A percentile compares a stretch with the other conserved stretches of the same genome.
phyloP scores from a whole-genome alignment of 768 basidiomycete genomes.

The Rhodotorula graminis region DNA sequence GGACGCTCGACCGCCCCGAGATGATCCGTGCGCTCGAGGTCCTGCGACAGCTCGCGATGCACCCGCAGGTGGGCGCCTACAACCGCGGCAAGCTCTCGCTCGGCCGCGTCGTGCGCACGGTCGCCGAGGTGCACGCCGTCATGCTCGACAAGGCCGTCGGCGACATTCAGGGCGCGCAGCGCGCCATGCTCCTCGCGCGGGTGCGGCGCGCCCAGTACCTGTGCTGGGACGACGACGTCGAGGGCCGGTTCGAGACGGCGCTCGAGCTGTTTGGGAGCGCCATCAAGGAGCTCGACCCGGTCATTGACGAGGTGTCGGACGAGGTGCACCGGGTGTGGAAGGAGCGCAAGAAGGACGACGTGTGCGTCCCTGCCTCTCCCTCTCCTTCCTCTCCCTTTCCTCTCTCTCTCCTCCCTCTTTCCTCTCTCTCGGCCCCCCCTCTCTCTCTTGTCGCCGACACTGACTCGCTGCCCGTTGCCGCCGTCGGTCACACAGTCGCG shows the following conservation, averaged over 20 bases:
- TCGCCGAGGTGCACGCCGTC: constrained; percentile 35
- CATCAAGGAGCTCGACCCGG: constrained; percentile 7
- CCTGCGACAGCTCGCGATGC: constrained; percentile 30
- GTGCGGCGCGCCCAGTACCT: constrained; percentile 26
- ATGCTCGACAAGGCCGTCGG: constrained; percentile 33
- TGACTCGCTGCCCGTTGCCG: neutral
- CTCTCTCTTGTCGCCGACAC: too few relatives aligned
- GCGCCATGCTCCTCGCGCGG: constrained; percentile 7
- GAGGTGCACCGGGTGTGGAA: constrained; percentile 22
- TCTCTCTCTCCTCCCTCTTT: too few relatives aligned
- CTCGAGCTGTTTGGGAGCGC: constrained; percentile 29
- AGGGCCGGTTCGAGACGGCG: constrained; percentile 34
- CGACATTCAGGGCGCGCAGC: constrained; percentile 22
- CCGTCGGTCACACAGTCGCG: neutral
- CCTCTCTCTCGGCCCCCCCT: too few relatives aligned
- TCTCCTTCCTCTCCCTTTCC: too few relatives aligned
- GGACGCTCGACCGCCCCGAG: constrained; percentile 21
- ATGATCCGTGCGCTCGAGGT: constrained; percentile 33
- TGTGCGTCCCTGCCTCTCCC: neutral
- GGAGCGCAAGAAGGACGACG: constrained; percentile 2
- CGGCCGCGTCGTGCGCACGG: constrained; percentile 31
- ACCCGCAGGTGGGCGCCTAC: constrained; percentile 28
- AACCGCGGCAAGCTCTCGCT: constrained; percentile 5
- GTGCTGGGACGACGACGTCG: constrained; percentile 36
- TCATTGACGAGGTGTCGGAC: constrained; percentile 15